phyloP scores from a whole-genome alignment of 441 rosid species.

The Erodium trifolium region DNA sequence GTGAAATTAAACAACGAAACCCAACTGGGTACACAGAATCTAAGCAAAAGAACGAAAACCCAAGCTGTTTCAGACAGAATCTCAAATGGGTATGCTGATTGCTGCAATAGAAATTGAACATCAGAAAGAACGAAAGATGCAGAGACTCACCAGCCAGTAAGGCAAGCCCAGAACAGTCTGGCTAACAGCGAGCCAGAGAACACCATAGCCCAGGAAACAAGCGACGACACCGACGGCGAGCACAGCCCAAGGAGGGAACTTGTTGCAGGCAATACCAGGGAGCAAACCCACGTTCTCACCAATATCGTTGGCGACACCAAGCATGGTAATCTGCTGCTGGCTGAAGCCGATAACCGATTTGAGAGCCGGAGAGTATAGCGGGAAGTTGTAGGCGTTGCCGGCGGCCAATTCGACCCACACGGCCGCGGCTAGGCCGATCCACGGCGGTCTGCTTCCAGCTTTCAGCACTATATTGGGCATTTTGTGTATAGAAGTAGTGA shows the following conservation, averaged over 20 bases:
- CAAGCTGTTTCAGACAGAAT: not conserved
- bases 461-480: slow-evolving; percentile 56
- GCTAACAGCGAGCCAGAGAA: slow-evolving; percentile 73
- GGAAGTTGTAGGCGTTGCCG: slow-evolving; percentile 65
- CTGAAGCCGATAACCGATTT: slow-evolving; percentile 70
- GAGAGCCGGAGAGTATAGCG: slow-evolving; percentile 68
- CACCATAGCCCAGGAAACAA: slow-evolving; percentile 84
- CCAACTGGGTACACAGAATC: not conserved
- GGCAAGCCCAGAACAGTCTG: slow-evolving; percentile 52
- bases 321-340: slow-evolving; percentile 73
- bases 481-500: not conserved
- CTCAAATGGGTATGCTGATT: not conserved
- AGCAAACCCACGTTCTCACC: slow-evolving; percentile 80
- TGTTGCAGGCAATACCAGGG: slow-evolving; percentile 77
- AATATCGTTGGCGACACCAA: slow-evolving; percentile 87
- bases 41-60: not conserved
- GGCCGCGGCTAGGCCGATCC: slow-evolving; percentile 94
- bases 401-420: slow-evolving; percentile 75
- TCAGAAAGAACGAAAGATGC: not conserved
- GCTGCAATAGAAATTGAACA: not conserved
- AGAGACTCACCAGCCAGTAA: slow-evolving; percentile 62
- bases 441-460: slow-evolving; percentile 85
- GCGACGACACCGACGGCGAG: slow-evolving; percentile 49
- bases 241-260: slow-evolving; percentile 82
- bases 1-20: not conserved